Evolutionary conservation across 805 yeast species (phyloP), one percentile per base, ranked within the genome.

Genomic region (Wickerhamomyces strasburgensis): DNA sequence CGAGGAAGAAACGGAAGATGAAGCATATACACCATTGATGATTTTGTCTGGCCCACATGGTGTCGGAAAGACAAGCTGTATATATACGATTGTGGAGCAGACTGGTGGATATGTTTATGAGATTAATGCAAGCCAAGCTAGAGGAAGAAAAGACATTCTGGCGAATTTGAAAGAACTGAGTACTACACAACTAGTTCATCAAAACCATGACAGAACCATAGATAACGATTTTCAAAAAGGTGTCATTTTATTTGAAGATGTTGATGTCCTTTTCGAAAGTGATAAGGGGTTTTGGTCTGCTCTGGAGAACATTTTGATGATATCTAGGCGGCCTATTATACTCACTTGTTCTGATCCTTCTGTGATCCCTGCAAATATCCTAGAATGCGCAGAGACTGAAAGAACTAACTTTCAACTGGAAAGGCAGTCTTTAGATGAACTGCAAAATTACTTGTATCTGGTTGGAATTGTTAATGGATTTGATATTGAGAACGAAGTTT

Each of bases 211-310:
- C 5, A 36, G 29, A 6, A 28, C 28, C 15, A 32, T 23, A 11
- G 35, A 38, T 10, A 37, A 47, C 33, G 47, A 48, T 5, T 72
- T 71, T 34, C 77, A 71, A 41, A 70, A 75, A 40, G 88, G 90
- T 6, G 63, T 87, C 5, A 79, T 93, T 4, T 58, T 93, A 24
- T 67, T 90, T 39, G 96, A 89, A 48, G 96, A 90, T 50, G 89
- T 84, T 28, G 96, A 90, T 54, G 65, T 85, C 9, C 56, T 89
- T 14, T 86, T 82, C 50, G 76, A 72, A 28, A 77, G 73, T 23
- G 98, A 93, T 50, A 75, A 73, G 39, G 77, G 78, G 2, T 89
- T 90, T 53, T 93, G 97, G 96, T 52, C 68, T 1, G 77, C 81
- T 2, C 68, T 87, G 3, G 73, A 72, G 31, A 80, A 75, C 33